These are phyloP conservation scores for Cylindrotheca fusiformis DNA, from an alignment of 108 stramenopile species.

Conservation along the genomic window DNA sequence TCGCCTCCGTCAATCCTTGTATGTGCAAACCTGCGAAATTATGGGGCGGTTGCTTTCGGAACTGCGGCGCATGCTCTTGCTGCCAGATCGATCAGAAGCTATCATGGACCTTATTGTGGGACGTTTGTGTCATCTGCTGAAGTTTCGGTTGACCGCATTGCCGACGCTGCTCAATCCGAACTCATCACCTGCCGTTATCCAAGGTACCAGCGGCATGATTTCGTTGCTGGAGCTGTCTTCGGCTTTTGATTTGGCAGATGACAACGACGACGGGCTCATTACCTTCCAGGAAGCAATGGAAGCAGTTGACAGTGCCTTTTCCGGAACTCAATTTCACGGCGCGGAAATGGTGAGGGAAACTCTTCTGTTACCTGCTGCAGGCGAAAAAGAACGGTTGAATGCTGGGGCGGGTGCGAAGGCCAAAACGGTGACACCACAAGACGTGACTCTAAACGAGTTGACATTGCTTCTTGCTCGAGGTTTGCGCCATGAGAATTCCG, in stretches of 20 bases:
- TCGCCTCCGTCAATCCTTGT: conserved; percentile 74
- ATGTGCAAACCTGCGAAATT: conserved; percentile 91
- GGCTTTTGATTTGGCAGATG: conserved; percentile 86
- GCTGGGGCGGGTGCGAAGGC: conserved; percentile 10
- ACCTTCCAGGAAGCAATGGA: conserved; percentile 88
- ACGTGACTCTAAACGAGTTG: conserved; percentile 83
- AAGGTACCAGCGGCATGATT: conserved; percentile 73
- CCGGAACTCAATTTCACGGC: conserved; percentile 84
- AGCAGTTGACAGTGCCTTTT: conserved; percentile 85
- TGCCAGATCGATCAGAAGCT: conserved; percentile 49
- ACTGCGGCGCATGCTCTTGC: conserved; percentile 68
- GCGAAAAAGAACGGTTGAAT: not conserved
- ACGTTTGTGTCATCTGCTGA: conserved; percentile 77
- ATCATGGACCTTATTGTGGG: conserved; percentile 80
- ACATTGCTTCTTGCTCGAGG: conserved; percentile 80
- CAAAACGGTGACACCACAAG: conserved; percentile 39
- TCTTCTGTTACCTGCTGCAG: conserved; percentile 46
- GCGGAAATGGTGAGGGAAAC: conserved; percentile 88
- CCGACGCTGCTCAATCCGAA: conserved; percentile 75
- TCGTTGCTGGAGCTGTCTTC: conserved; percentile 68
- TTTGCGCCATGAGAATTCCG: conserved; percentile 67
- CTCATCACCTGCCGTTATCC: conserved; percentile 65
- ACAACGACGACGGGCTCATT: conserved; percentile 84
- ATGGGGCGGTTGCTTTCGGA: conserved; percentile 84
- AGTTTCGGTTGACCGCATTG: conserved; percentile 77